Base-by-base conservation (phyloP, 805 yeast species). In the Yamadazyma olivae region DNA sequence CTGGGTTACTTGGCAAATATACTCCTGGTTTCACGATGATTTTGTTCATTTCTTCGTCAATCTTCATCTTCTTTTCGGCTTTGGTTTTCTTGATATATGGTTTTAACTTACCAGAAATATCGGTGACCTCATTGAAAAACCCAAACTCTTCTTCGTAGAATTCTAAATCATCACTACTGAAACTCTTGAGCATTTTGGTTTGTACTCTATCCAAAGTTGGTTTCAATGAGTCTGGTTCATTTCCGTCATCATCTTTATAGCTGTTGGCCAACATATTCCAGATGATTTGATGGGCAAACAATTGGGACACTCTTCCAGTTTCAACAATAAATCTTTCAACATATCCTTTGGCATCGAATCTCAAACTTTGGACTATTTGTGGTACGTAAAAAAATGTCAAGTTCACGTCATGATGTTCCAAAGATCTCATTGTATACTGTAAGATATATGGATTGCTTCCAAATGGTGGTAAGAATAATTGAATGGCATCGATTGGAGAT, bases 241-340 rank as follows among this genome's bases (percentile, higher is more conserved):
- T 69, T 0, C 88, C 81, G 7, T 91, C 96, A 49, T 91, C 98
- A 54, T 86, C 97, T 48, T 82, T 83, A 60, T 76, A 93, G 43
- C 89, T 78, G 54, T 95, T 93, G 1, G 99, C 98, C 51, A 83
- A 62, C 85, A 93, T 88, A 53, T 93, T 93, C 99, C 99, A 93
- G 37, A 93, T 88, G 46, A 93, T 90, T 61, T 93, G 99, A 59
- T 93, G 99, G 0, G 98, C 90, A 70, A 93, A 93, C 43, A 91
- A 67, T 47, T 86, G 95, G 18, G 93, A 82, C 10, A 89, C 86
- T 53, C 83, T 81, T 1, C 95, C 97, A 1, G 97, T 87, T 56
- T 93, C 98, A 38, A 91, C 64, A 44, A 93, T 89, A 54, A 85
- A 87, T 48, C 88, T 74, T 49, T 86, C 88, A 30, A 91, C 95